A percentile compares a stretch with the other conserved stretches of the same genome.
Conservation (phyloP, 805 yeast genomes). For the Suhomyces sp. region DNA sequence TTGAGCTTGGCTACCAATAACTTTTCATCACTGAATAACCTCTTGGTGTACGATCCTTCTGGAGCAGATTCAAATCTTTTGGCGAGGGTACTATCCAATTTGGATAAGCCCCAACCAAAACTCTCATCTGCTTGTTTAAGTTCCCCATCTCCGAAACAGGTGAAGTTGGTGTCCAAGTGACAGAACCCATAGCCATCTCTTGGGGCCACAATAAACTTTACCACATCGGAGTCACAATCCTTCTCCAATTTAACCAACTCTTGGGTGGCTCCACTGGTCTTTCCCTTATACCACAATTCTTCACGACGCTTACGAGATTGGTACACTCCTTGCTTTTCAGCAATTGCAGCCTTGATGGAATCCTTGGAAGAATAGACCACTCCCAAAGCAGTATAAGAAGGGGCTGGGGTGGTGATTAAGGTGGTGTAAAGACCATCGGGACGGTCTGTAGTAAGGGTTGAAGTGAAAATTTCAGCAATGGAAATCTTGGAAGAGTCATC, state of each 20-base stretch:
- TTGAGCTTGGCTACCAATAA: conserved; percentile 82
- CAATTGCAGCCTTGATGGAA: conserved; percentile 79
- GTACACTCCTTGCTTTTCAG: conserved; percentile 83
- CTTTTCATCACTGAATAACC: conserved; percentile 76
- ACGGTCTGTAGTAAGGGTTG: conserved; percentile 73
- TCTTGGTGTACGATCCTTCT: conserved; percentile 89
- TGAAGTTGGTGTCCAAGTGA: conserved; percentile 68
- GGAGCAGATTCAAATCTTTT: conserved; percentile 72
- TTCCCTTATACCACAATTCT: conserved; percentile 95
- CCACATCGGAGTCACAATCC: conserved; percentile 92
- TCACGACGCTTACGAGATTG: conserved; percentile 76
- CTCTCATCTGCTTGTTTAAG: conserved; percentile 40
- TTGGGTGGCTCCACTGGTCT: conserved; percentile 95
- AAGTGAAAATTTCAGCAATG: conserved; percentile 45
- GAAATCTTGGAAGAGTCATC: conserved; percentile 26
- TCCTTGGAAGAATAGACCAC: conserved; percentile 86
- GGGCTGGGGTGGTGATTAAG: conserved; percentile 70
- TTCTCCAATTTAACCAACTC: conserved; percentile 59
- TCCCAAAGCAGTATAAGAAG: conserved; percentile 59
- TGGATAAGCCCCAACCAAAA: conserved; percentile 59
- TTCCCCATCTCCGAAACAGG: conserved; percentile 67
- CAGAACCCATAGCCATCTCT: conserved; percentile 83
- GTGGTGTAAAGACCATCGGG: conserved; percentile 84
- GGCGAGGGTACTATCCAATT: conserved; percentile 64
- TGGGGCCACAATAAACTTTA: conserved; percentile 84